phyloP scores from a whole-genome alignment of 2,329 filamentous ascomycete species.

The Colletotrichum aenigma region DNA sequence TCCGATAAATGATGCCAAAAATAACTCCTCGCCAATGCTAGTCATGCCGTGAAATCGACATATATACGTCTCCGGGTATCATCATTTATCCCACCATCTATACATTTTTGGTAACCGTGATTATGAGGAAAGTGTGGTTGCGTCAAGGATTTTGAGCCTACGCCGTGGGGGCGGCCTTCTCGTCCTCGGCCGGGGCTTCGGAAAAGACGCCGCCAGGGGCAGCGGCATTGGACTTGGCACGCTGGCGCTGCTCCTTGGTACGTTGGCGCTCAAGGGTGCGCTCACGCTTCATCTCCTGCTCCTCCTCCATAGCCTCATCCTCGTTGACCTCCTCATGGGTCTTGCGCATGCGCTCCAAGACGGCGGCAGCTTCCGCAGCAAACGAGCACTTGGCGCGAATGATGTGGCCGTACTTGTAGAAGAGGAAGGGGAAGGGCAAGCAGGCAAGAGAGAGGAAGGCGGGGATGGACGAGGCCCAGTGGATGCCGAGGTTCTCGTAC shows the following conservation, averaged over 20 bases:
- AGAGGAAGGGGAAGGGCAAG: conserved; percentile 76
- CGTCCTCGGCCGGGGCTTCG: not conserved
- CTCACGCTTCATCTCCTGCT: conserved; percentile 14
- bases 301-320: conserved; percentile 20
- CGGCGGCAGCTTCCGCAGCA: conserved; percentile 61
- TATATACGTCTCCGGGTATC: conserved; percentile 8
- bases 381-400: conserved; percentile 61
- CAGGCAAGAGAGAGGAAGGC: conserved; percentile 76
- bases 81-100: conserved; percentile 4
- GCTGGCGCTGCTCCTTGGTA: not conserved
- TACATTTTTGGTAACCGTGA: not conserved
- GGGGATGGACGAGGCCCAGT: conserved; percentile 77
- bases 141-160: not conserved
- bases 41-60: not conserved
- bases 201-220: conserved; percentile 9
- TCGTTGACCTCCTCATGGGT: conserved; percentile 13
- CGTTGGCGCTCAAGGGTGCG: not conserved
- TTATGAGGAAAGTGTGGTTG: not conserved
- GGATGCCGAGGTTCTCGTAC: conserved; percentile 67
- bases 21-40: conserved; percentile 16
- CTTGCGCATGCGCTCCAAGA: conserved; percentile 52
- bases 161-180: not conserved
- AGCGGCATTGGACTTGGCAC: not conserved
- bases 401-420: conserved; percentile 68
- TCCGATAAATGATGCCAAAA: not conserved